phyloP scores from a whole-genome alignment of 2,329 filamentous ascomycete genomes.

The Clarireedia sp. region DNA sequence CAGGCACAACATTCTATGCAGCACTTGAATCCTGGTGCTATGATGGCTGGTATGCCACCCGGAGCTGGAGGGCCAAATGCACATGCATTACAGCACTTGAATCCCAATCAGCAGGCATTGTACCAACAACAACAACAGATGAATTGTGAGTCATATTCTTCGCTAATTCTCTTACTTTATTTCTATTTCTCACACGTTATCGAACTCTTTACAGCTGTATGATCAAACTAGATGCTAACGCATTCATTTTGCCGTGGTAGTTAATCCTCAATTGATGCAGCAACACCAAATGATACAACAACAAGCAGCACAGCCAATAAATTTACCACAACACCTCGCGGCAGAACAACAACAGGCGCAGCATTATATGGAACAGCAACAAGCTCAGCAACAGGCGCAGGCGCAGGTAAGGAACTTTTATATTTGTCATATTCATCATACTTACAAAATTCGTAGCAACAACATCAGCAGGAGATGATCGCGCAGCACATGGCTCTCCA shows the following conservation, averaged over 20 bases:
- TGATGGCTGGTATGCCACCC: conserved; percentile 72
- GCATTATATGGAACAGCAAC: conserved; percentile 30
- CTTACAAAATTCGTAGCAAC: conserved; percentile 12
- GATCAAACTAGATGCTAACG: too few species aligned
- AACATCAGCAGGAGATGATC: conserved; percentile 33
- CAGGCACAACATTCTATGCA: too few species aligned
- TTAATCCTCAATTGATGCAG: conserved; percentile 37
- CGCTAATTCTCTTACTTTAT: neutral
- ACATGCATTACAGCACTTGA: conserved; percentile 66
- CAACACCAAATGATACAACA: conserved; percentile 27
- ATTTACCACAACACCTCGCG: conserved; percentile 38
- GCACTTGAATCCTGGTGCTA: too few species aligned
- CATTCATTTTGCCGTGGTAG: neutral
- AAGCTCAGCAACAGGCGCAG: conserved; percentile 34
- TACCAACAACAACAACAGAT: conserved; percentile 22
- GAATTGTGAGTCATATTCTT: conserved; percentile 23
- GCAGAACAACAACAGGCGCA: conserved; percentile 34
- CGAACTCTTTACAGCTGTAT: too few species aligned
- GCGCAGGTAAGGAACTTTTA: conserved; percentile 22
- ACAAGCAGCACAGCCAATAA: conserved; percentile 31
- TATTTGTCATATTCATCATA: neutral
- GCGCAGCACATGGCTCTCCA: conserved; percentile 42
- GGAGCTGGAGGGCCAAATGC: conserved; percentile 49
- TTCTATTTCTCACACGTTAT: conserved; percentile 8
- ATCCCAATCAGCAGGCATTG: conserved; percentile 37